phyloP scores from a whole-genome alignment of 2,329 filamentous ascomycete species.

The Beauveria rudraprayagi region DNA sequence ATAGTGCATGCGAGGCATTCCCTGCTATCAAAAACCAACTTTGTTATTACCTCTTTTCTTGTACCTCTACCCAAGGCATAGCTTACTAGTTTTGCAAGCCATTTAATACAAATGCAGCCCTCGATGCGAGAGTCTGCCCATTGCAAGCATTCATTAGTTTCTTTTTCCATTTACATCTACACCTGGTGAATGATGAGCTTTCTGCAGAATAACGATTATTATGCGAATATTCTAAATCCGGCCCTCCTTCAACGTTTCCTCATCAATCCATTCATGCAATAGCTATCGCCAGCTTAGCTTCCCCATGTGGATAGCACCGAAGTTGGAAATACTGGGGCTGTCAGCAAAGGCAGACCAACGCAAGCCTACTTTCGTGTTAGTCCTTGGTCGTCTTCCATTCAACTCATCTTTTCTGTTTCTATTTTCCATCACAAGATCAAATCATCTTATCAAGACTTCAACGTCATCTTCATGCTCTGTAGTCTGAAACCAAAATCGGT shows the following conservation, averaged over 20 bases:
- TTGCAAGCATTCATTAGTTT: not conserved
- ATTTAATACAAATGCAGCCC: conserved; percentile 7
- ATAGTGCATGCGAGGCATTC: conserved; percentile 10
- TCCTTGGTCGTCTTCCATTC: too few species aligned
- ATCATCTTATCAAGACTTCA: conserved; percentile 16
- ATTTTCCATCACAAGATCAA: not conserved
- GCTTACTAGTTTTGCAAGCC: not conserved
- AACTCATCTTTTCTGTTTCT: not conserved
- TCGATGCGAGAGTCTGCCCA: not conserved
- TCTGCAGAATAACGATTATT: not conserved
- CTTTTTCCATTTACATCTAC: not conserved
- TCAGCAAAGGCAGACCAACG: not conserved
- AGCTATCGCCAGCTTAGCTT: not conserved
- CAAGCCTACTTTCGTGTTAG: not conserved
- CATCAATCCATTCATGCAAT: not conserved
- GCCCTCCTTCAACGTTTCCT: not conserved
- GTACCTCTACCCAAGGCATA: conserved; percentile 5
- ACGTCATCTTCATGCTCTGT: conserved; percentile 16
- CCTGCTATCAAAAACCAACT: not conserved
- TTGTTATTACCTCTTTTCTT: conserved; percentile 1
- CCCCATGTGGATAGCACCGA: not conserved
- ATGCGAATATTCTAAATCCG: too few species aligned
- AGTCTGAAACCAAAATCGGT: too few species aligned
- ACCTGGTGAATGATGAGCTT: too few species aligned
- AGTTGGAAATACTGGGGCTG: not conserved